phyloP scores from a whole-genome alignment of 371 early-diverging fungal species.

The Mortierella sp. region DNA sequence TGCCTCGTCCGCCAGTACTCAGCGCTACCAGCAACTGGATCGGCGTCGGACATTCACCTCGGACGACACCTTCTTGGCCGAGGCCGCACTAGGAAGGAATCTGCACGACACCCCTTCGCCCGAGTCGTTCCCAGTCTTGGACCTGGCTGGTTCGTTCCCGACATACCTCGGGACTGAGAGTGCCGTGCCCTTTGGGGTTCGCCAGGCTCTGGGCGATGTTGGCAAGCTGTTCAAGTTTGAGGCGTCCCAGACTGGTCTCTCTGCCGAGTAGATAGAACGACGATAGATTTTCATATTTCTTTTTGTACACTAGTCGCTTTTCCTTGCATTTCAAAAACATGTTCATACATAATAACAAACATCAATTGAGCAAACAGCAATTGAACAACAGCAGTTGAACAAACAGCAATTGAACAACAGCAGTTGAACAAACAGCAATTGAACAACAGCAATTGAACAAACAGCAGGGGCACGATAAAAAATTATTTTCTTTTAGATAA shows the following conservation, averaged over 20 bases:
- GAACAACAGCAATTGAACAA: too few species aligned
- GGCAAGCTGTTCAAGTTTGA: constrained; percentile 47
- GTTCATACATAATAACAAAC: too few species aligned
- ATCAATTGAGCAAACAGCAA: too few species aligned
- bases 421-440: too few species aligned
- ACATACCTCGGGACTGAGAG: constrained; percentile 31
- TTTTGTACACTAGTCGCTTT: background rate
- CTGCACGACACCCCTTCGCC: constrained; percentile 45
- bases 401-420: too few species aligned
- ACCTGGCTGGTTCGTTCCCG: constrained; percentile 46
- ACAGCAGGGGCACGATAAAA: too few species aligned
- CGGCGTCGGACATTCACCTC: constrained; percentile 17
- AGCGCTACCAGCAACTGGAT: constrained; percentile 15
- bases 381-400: too few species aligned
- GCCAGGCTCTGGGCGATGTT: constrained; percentile 33
- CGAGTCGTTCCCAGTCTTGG: constrained; percentile 29
- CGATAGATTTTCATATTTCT: background rate
- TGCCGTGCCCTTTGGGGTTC: constrained; percentile 33
- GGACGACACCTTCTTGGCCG: constrained; percentile 25
- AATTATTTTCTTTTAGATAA: too few species aligned
- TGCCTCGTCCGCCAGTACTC: background rate
- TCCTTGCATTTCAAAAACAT: background rate
- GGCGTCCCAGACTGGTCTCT: constrained; percentile 16
- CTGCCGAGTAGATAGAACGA: constrained; percentile 10
- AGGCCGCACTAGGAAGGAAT: constrained; percentile 21